phyloP scores from a whole-genome alignment of 805 yeast species.

The Metschnikowia koreensis region DNA sequence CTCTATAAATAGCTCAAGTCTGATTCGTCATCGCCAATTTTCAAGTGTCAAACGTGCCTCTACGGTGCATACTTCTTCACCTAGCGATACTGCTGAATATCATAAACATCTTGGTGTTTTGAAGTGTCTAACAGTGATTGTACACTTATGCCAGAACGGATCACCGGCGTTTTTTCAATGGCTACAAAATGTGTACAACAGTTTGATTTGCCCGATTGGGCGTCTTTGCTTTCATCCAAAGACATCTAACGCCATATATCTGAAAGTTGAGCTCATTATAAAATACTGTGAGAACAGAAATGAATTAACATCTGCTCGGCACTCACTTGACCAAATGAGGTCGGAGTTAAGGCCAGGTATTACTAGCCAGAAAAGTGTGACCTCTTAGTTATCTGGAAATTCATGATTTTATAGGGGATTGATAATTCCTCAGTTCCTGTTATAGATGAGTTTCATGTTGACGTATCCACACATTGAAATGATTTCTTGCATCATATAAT shows the following conservation, averaged over 20 bases:
- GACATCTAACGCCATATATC: conserved; percentile 28
- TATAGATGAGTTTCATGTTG: too few species aligned
- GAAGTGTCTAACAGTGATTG: conserved; percentile 52
- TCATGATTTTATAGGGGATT: too few species aligned
- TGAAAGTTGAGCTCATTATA: conserved; percentile 35
- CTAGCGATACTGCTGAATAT: conserved; percentile 3
- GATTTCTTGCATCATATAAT: too few species aligned
- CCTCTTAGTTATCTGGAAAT: background rate
- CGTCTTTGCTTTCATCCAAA: conserved; percentile 11
- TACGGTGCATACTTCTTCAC: conserved; percentile 3
- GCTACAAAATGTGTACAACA: conserved; percentile 24
- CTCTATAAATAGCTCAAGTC: background rate
- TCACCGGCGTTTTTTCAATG: conserved; percentile 49
- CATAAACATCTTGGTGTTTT: conserved; percentile 23
- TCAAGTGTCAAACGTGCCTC: conserved; percentile 3
- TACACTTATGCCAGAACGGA: conserved; percentile 53
- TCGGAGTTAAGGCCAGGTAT: conserved; percentile 8
- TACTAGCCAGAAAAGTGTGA: background rate
- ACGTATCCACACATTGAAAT: too few species aligned
- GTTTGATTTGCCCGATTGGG: conserved; percentile 20
- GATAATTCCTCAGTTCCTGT: too few species aligned
- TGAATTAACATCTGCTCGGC: conserved; percentile 24
- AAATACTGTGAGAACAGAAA: conserved; percentile 30
- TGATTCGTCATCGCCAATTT: background rate
- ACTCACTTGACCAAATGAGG: conserved; percentile 10